phyloP scores from a whole-genome alignment of 495 filamentous ascomycete genomes.

The Aspergillus leporis region DNA sequence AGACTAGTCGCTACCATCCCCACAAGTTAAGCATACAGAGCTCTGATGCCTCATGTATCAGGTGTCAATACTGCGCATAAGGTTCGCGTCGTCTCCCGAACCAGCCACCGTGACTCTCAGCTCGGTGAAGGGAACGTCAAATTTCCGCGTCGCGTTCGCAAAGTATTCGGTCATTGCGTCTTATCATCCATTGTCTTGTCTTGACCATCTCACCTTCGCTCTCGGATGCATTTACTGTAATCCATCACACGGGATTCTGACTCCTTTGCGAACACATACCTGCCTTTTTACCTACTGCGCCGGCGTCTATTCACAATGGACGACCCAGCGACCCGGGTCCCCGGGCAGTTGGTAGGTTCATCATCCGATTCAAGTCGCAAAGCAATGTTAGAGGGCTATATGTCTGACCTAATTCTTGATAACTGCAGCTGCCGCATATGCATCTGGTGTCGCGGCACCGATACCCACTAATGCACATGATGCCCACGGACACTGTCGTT shows the following conservation, averaged over 20 bases:
- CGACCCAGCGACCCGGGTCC: conserved; percentile 65
- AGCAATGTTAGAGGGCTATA: background rate
- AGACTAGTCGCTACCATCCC: background rate
- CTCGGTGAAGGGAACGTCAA: conserved; percentile 23
- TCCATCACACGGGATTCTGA: background rate
- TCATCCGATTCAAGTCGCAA: conserved; percentile 10
- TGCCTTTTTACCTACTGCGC: conserved; percentile 6
- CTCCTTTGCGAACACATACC: conserved; percentile 19
- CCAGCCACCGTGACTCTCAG: conserved; percentile 15
- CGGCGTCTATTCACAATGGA: conserved; percentile 49
- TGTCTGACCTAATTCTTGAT: conserved; percentile 2
- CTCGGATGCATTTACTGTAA: conserved; percentile 16
- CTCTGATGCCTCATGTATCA: conserved; percentile 13
- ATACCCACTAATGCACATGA: conserved; percentile 65
- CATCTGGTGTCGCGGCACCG: conserved; percentile 77
- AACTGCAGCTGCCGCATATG: conserved; percentile 72
- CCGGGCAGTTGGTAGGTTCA: conserved; percentile 57
- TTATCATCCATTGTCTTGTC: conserved; percentile 16
- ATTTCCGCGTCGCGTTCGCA: conserved; percentile 45
- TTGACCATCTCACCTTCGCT: conserved; percentile 9
- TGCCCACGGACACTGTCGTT: conserved; percentile 69
- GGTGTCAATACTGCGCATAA: conserved; percentile 24
- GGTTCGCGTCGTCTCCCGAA: conserved; percentile 22
- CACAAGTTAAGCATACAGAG: background rate
- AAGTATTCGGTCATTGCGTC: conserved; percentile 21